A percentile compares a stretch with the other conserved stretches of the same genome.
Conservation (phyloP, 2,329 filamentous ascomycete species). For the Penicillium sp. region DNA sequence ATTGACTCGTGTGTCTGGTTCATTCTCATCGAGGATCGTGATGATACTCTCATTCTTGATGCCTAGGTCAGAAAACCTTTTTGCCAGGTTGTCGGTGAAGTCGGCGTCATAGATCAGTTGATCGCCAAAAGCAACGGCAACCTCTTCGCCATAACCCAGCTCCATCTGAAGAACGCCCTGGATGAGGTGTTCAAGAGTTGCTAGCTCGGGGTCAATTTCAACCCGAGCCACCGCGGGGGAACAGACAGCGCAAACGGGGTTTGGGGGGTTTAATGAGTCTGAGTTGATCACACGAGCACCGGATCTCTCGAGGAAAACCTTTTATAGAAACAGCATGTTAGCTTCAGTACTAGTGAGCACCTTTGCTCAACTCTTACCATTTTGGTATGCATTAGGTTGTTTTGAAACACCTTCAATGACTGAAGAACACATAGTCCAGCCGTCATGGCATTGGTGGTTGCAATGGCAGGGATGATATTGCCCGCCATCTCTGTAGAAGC, state of each 20-base stretch:
- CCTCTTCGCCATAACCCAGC: slow-evolving; percentile 76
- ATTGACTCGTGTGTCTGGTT: slow-evolving; percentile 64
- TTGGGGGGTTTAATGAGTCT: slow-evolving; percentile 61
- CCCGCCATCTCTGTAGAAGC: slow-evolving; percentile 77
- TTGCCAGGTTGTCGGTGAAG: slow-evolving; percentile 78
- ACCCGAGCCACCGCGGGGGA: slow-evolving; percentile 68
- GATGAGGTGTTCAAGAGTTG: slow-evolving; percentile 77
- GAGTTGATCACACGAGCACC: slow-evolving; percentile 59
- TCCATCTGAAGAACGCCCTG: slow-evolving; percentile 67
- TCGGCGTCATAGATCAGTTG: slow-evolving; percentile 87
- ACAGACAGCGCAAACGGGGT: slow-evolving; percentile 80
- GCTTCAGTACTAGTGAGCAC: background rate
- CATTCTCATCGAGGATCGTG: slow-evolving; percentile 78
- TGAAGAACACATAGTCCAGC: slow-evolving; percentile 89
- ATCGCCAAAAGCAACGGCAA: slow-evolving; percentile 71
- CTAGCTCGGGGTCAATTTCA: slow-evolving; percentile 65
- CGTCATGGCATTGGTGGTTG: slow-evolving; percentile 95
- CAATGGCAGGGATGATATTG: slow-evolving; percentile 98
- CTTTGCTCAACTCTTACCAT: slow-evolving; percentile 55
- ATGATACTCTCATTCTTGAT: slow-evolving; percentile 73
- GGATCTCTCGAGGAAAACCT: slow-evolving; percentile 74
- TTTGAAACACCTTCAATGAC: slow-evolving; percentile 82
- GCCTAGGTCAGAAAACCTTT: slow-evolving; percentile 74
- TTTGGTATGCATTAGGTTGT: slow-evolving; percentile 67
- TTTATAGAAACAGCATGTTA: background rate